phyloP scores from a whole-genome alignment of 495 filamentous ascomycete species.

The Tuber brumale region DNA sequence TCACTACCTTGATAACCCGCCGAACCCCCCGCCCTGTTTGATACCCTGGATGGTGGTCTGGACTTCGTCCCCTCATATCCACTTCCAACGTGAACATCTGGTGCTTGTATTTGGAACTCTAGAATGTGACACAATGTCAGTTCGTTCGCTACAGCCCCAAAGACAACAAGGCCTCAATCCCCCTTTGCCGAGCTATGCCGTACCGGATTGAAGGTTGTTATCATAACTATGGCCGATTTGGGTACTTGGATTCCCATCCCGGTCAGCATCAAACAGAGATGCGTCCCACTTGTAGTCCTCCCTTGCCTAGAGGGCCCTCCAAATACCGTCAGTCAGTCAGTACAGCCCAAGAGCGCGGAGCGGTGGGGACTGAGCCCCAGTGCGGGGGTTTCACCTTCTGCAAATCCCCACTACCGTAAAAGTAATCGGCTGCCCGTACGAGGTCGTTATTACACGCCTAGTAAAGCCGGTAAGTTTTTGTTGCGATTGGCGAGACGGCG shows the following conservation, averaged over 20 bases:
- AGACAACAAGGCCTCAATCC: background rate
- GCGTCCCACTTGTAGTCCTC: conserved; percentile 24
- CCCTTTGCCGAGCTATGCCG: background rate
- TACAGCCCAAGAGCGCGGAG: background rate
- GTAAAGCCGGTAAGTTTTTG: background rate
- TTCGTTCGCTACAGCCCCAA: conserved; percentile 2
- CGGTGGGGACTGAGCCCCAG: conserved; percentile 9
- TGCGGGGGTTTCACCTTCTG: conserved; percentile 28
- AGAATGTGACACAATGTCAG: conserved; percentile 14
- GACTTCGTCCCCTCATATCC: conserved; percentile 33
- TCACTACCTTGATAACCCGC: conserved; percentile 29
- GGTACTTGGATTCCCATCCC: conserved; percentile 24
- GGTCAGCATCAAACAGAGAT: conserved; percentile 22
- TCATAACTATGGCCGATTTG: conserved; percentile 6
- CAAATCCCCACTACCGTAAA: conserved; percentile 23
- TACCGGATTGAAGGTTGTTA: conserved; percentile 8
- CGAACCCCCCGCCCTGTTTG: conserved; percentile 27
- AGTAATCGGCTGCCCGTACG: conserved; percentile 39
- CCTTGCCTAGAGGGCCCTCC: conserved; percentile 20
- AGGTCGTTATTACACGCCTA: conserved; percentile 40
- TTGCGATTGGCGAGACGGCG: conserved; percentile 21
- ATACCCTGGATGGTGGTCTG: conserved; percentile 39
- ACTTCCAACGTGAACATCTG: conserved; percentile 23
- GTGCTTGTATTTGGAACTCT: conserved; percentile 39
- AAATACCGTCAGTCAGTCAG: conserved; percentile 22